Evolutionary conservation across 108 stramenopile species (phyloP).

Genomic region (Skeletonema marinoi): DNA sequence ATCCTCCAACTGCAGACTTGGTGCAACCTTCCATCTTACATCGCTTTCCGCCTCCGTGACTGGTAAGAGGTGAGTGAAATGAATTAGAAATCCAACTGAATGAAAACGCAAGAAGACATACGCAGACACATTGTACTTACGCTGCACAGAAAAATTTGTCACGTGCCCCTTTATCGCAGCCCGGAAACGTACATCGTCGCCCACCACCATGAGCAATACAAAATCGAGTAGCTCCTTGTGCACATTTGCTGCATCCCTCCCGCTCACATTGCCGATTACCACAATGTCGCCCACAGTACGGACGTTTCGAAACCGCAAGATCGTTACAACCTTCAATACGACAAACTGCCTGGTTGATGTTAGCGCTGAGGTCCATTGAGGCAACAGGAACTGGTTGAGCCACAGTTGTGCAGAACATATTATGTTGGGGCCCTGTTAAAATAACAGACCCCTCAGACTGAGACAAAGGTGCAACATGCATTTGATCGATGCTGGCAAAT

Average conservation of each 20-base stretch:
- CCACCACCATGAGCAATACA: constrained; percentile 99
- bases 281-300: constrained; percentile 78
- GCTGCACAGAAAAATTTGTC: constrained; percentile 91
- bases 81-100: neutral
- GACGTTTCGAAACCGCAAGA: constrained; percentile 59
- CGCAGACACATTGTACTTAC: constrained; percentile 15
- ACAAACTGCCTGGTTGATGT: constrained; percentile 38
- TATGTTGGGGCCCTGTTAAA: constrained; percentile 19
- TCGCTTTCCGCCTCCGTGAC: constrained; percentile 96
- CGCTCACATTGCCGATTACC: constrained; percentile 94
- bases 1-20: constrained; percentile 97
- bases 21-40: constrained; percentile 89
- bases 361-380: constrained; percentile 15
- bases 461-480: constrained; percentile 17
- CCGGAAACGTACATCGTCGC: constrained; percentile 89
- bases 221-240: constrained; percentile 92
- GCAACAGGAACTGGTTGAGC: constrained; percentile 18
- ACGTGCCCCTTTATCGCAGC: constrained; percentile 93
- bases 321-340: constrained; percentile 84
- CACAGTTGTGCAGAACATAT: constrained; percentile 30
- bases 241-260: constrained; percentile 85
- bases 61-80: constrained; percentile 2
- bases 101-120: neutral
- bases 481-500: neutral
- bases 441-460: constrained; percentile 16